Evolutionary conservation across 768 basidiomycete genomes (phyloP).

Genomic region (Gloeophyllum trabeum): DNA sequence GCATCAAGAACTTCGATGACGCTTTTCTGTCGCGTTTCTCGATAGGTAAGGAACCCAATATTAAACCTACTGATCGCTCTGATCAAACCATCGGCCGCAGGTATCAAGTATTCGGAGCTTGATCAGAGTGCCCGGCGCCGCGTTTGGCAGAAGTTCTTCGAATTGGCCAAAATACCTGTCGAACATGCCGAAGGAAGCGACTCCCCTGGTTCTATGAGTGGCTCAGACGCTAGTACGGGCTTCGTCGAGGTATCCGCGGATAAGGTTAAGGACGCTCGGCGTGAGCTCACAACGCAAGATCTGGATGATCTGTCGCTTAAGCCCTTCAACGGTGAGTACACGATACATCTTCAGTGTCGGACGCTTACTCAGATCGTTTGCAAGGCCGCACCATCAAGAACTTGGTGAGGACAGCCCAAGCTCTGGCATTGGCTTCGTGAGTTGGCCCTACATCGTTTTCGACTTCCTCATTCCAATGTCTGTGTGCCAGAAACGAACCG

Average conservation of each 20-base stretch:
- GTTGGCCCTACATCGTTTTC: background rate
- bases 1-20: slow-evolving; percentile 45
- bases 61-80: too few relatives aligned
- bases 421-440: slow-evolving; percentile 14
- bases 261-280: background rate
- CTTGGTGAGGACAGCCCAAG: slow-evolving; percentile 19
- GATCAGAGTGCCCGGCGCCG: slow-evolving; percentile 10
- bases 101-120: slow-evolving; percentile 17
- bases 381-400: slow-evolving; percentile 19
- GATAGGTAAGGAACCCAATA: slow-evolving; percentile 5
- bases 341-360: background rate
- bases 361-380: background rate
- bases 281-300: slow-evolving; percentile 6
- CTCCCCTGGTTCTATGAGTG: too few relatives aligned
- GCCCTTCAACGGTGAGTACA: slow-evolving; percentile 16
- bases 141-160: slow-evolving; percentile 17
- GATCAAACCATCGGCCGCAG: too few relatives aligned
- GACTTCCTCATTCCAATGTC: background rate
- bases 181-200: background rate
- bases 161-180: slow-evolving; percentile 6
- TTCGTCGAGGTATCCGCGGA: too few relatives aligned
- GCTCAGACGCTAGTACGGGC: too few relatives aligned
- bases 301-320: slow-evolving; percentile 14
- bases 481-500: slow-evolving; percentile 7
- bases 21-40: slow-evolving; percentile 42